These are phyloP conservation scores for Candida oleophila DNA, from an alignment of 805 yeast genomes.

Conservation along the genomic window DNA sequence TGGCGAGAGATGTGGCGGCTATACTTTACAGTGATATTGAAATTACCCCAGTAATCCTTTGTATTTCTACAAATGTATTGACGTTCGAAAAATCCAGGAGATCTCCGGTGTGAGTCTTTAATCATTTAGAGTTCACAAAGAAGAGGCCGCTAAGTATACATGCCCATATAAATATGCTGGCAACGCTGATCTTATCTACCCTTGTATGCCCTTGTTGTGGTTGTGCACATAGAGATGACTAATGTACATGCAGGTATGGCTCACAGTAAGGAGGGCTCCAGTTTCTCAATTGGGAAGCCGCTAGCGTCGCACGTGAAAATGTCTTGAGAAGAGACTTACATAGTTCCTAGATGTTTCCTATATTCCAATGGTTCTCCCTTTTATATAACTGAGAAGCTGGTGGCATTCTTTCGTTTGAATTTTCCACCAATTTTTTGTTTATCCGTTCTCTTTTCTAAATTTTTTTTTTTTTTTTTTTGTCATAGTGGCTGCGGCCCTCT, in stretches of 20 bases:
- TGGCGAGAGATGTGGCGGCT: conserved; percentile 11
- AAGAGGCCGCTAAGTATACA: too few species aligned
- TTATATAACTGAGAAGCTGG: too few species aligned
- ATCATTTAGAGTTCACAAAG: background rate
- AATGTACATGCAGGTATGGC: background rate
- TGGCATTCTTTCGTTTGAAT: too few species aligned
- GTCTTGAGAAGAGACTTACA: too few species aligned
- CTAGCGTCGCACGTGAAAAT: too few species aligned
- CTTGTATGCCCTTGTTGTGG: too few species aligned
- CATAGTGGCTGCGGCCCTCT: too few species aligned
- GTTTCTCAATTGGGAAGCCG: background rate
- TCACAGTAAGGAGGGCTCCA: background rate
- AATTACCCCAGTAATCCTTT: conserved; percentile 19
- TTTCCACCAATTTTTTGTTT: too few species aligned
- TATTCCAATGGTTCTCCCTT: too few species aligned
- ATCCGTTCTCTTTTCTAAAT: too few species aligned
- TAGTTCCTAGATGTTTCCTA: too few species aligned
- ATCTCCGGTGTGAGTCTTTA: background rate
- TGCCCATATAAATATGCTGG: background rate
- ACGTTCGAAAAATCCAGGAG: conserved; percentile 22
- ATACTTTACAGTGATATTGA: conserved; percentile 22
- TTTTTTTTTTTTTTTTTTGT: too few species aligned
- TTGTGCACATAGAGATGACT: background rate
- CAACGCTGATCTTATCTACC: background rate
- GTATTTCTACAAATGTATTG: conserved; percentile 21